phyloP scores from a whole-genome alignment of 257 asterid species.

The Nicotiana paniculata region DNA sequence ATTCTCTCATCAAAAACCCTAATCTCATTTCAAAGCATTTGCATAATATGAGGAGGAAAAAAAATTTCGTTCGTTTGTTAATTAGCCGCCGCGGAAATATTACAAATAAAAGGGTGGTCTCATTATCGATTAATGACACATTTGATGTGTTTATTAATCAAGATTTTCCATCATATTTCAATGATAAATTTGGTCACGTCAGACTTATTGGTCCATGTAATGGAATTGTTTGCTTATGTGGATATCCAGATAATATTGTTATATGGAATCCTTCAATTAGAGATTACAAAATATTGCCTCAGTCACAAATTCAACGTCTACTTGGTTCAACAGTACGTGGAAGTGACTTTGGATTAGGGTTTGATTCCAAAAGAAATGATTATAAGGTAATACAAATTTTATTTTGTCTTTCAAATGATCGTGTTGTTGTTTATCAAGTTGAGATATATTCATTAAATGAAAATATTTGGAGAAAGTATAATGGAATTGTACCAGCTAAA shows the following conservation, averaged over 20 bases:
- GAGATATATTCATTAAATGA: conserved; percentile 38
- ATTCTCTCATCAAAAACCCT: conserved; percentile 19
- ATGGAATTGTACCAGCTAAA: conserved; percentile 28
- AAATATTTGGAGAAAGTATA: conserved; percentile 39
- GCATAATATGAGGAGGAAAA: neutral
- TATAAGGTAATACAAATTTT: conserved; percentile 48
- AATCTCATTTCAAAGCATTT: conserved; percentile 26
- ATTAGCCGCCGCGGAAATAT: conserved; percentile 31
- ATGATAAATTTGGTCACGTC: conserved; percentile 40
- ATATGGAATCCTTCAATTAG: conserved; percentile 47
- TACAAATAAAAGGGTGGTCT: conserved; percentile 35
- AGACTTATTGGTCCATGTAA: conserved; percentile 51
- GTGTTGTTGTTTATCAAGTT: conserved; percentile 24
- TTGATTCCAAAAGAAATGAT: conserved; percentile 25
- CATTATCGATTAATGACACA: conserved; percentile 17
- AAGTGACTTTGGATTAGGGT: conserved; percentile 46
- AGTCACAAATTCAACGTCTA: conserved; percentile 26
- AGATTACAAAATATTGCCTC: conserved; percentile 30
- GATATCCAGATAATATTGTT: conserved; percentile 45
- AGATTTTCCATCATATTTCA: conserved; percentile 25
- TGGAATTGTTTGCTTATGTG: conserved; percentile 44
- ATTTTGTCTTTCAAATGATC: conserved; percentile 23
- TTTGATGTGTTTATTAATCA: conserved; percentile 20
- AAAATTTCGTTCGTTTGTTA: conserved; percentile 11
- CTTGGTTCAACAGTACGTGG: conserved; percentile 33